phyloP scores from a whole-genome alignment of 352 stramenopile genomes.

The Phytopythium boreale region DNA sequence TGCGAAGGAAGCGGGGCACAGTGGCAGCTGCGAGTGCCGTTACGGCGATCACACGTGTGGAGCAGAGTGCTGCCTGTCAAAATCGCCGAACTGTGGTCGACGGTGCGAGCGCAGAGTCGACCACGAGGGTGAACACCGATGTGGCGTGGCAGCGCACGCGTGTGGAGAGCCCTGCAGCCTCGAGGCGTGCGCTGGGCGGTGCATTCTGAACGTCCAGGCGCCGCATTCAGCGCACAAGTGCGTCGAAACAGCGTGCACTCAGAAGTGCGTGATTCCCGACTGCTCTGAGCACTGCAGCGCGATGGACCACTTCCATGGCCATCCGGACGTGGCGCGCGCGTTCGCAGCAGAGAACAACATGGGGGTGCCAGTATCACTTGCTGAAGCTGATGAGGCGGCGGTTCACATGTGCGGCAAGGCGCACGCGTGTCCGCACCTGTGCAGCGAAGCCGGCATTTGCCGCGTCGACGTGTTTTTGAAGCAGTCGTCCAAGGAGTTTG shows the following conservation, averaged over 20 bases:
- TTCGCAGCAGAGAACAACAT: constrained; percentile 43
- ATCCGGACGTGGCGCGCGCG: constrained; percentile 36
- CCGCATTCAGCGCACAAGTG: constrained; percentile 63
- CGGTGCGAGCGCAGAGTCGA: constrained; percentile 40
- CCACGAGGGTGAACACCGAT: constrained; percentile 46
- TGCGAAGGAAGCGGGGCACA: constrained; percentile 52
- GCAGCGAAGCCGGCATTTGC: constrained; percentile 58
- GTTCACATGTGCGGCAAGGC: constrained; percentile 60
- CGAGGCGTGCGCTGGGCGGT: constrained; percentile 33
- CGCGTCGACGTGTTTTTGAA: constrained; percentile 69
- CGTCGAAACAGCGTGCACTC: constrained; percentile 48
- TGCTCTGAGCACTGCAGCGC: constrained; percentile 47
- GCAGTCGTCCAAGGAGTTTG: constrained; percentile 65
- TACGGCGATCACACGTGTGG: constrained; percentile 67
- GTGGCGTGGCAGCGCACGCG: constrained; percentile 49
- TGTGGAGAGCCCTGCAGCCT: constrained; percentile 49
- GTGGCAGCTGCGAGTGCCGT: constrained; percentile 60
- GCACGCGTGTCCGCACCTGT: constrained; percentile 57
- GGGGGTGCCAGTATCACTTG: not conserved
- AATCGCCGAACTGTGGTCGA: constrained; percentile 51
- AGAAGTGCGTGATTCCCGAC: constrained; percentile 56
- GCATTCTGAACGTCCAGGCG: constrained; percentile 42
- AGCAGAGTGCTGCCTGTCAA: constrained; percentile 28
- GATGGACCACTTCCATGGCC: constrained; percentile 68
- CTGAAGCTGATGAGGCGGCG: constrained; percentile 24